These are phyloP conservation scores for Tuber borchii DNA, from an alignment of 495 filamentous ascomycete species.

Conservation along the genomic window DNA sequence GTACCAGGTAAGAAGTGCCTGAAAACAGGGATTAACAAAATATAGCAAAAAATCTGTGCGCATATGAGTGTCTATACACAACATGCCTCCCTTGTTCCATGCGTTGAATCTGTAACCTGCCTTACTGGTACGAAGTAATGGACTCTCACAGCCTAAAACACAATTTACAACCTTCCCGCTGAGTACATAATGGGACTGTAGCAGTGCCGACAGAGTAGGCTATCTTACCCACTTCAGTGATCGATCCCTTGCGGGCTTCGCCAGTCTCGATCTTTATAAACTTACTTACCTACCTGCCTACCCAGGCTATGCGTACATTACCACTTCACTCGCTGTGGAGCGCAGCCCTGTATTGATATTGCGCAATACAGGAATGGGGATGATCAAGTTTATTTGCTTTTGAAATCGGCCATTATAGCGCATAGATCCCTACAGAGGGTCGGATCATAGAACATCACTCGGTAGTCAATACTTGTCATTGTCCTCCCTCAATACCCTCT, in stretches of 20 bases:
- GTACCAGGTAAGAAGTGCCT: neutral
- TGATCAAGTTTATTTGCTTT: neutral
- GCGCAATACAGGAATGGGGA: neutral
- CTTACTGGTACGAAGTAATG: neutral
- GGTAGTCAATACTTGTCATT: neutral
- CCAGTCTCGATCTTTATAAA: neutral
- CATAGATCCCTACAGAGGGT: neutral
- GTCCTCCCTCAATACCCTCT: neutral
- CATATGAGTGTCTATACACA: neutral
- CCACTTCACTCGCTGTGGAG: neutral
- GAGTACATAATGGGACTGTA: neutral
- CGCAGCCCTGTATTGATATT: neutral
- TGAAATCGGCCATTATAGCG: neutral
- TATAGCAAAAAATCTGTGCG: neutral
- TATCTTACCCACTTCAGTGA: neutral
- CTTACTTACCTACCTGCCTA: neutral
- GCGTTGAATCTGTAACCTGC: neutral
- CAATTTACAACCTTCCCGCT: neutral
- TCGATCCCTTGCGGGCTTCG: neutral
- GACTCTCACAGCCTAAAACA: neutral
- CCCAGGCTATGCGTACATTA: neutral
- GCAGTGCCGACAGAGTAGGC: neutral
- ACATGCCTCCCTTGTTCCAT: neutral
- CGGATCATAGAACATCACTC: neutral
- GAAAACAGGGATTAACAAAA: neutral